Conservation (phyloP, 345 rosid genomes). For the rapeseed (Brassica napus) region Da-Ae NC_063450.1:17407501-17408000, state of each 20-base stretch:
- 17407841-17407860: neutral
- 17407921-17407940: neutral
- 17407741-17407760: neutral
- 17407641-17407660: neutral
- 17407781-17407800: neutral
- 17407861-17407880: neutral
- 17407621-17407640: neutral
- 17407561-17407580: neutral
- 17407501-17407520: neutral
- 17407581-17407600: neutral
- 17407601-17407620: neutral
- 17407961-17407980: neutral
- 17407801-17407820: neutral
- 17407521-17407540: neutral
- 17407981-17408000: neutral
- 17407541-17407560: neutral
- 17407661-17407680: neutral
- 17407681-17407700: neutral
- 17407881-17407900: constrained; percentile 2
- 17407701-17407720: neutral
- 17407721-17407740: neutral
- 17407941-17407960: neutral
- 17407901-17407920: neutral
- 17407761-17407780: neutral
- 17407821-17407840: neutral